Evolutionary conservation across 768 basidiomycete genomes (phyloP).

Genomic region (Cystobasidium onofrii): DNA sequence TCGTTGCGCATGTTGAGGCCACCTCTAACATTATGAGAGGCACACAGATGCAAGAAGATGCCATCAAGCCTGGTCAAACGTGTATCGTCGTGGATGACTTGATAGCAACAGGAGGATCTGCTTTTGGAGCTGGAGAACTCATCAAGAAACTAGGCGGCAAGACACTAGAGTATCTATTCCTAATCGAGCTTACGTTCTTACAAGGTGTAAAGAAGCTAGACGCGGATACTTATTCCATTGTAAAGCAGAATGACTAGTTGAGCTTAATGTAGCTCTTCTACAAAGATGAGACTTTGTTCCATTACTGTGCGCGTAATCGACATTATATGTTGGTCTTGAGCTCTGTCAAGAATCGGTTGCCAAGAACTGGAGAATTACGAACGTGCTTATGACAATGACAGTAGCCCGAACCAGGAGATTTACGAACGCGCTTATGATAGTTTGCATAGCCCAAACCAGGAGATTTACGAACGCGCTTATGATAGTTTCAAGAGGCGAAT

Average conservation of each 20-base stretch:
- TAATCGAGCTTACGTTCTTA: conserved; percentile 63
- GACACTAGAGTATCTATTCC: conserved; percentile 85
- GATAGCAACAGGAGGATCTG: conserved; percentile 87
- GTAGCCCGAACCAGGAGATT: too few relatives aligned
- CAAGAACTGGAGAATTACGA: too few relatives aligned
- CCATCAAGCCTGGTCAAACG: conserved; percentile 70
- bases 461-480: too few relatives aligned
- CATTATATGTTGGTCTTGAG: too few relatives aligned
- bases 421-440: too few relatives aligned
- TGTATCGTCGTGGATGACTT: conserved; percentile 89
- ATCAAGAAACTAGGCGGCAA: conserved; percentile 72
- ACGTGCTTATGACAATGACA: too few relatives aligned
- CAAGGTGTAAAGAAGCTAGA: conserved; percentile 69
- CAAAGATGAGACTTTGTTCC: too few relatives aligned
- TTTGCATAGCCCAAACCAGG: too few relatives aligned
- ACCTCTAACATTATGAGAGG: conserved; percentile 51
- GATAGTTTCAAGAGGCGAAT: too few relatives aligned
- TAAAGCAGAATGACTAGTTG: conserved; percentile 61
- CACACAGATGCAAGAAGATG: conserved; percentile 81
- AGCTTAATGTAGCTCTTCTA: neutral
- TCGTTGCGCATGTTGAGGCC: neutral
- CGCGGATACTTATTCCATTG: conserved; percentile 79
- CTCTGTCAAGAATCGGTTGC: too few relatives aligned
- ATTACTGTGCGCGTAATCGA: too few relatives aligned
- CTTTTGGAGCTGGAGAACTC: conserved; percentile 82